Conservation (phyloP, 345 rosid genomes). For the Sonneratia alba region DNA sequence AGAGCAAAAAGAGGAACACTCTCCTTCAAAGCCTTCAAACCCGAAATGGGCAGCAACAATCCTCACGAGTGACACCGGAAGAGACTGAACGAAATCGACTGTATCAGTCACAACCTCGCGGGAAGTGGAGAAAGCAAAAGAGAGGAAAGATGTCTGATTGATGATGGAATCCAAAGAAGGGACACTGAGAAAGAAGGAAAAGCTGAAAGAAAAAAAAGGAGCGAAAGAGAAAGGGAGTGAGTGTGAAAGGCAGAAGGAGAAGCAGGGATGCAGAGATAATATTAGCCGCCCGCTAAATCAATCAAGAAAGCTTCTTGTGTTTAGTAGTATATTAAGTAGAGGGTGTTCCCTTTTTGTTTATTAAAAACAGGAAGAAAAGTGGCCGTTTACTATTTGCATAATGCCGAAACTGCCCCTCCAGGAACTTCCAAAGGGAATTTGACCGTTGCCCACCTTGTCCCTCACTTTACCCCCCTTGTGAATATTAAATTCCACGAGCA, state of each 20-base stretch:
- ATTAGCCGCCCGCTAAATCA: background rate
- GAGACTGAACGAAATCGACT: conserved; percentile 5
- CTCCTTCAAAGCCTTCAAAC: background rate
- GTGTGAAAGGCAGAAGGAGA: conserved; percentile 8
- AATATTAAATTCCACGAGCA: conserved; percentile 11
- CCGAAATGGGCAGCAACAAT: conserved; percentile 18
- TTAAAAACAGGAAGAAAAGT: conserved; percentile 11
- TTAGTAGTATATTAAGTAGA: background rate
- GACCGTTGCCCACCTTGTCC: conserved; percentile 32
- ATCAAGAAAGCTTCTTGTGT: background rate
- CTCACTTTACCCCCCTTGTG: background rate
- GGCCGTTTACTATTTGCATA: conserved; percentile 22
- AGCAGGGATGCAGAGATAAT: conserved; percentile 3
- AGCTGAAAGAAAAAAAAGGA: background rate
- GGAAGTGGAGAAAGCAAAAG: conserved; percentile 3
- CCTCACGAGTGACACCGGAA: conserved; percentile 4
- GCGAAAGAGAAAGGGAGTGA: background rate
- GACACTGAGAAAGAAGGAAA: conserved; percentile 8
- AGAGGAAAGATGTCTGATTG: conserved; percentile 3
- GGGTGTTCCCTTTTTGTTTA: background rate
- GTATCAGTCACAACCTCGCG: conserved; percentile 9
- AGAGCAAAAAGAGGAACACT: background rate
- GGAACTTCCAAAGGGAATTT: conserved; percentile 30
- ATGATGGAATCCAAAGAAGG: conserved; percentile 7
- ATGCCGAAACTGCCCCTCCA: conserved; percentile 35